Evolutionary conservation across 2,329 filamentous ascomycete genomes (phyloP).

Genomic region (Colletotrichum graminicola): DNA sequence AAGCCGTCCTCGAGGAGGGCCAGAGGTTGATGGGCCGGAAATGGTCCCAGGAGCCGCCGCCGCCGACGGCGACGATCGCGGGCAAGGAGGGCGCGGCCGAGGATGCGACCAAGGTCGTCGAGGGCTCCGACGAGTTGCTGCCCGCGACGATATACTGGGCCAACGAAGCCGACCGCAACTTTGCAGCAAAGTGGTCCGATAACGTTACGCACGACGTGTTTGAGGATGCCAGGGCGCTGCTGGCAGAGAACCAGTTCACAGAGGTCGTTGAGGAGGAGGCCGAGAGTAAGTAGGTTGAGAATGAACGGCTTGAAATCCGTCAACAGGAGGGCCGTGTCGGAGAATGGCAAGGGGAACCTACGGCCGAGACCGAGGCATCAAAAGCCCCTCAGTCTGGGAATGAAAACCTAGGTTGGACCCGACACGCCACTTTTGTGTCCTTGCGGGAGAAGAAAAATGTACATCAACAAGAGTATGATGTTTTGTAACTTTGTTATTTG

Average conservation of each 20-base stretch:
- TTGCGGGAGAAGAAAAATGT: conserved; percentile 8
- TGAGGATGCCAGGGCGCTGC: conserved; percentile 13
- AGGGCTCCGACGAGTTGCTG: conserved; percentile 48
- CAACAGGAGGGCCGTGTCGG: conserved; percentile 45
- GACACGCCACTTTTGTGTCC: neutral
- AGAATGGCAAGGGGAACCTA: conserved; percentile 33
- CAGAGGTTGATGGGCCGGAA: conserved; percentile 20
- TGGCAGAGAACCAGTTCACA: conserved; percentile 17
- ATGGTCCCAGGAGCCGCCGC: conserved; percentile 33
- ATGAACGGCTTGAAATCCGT: neutral
- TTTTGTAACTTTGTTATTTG: conserved; percentile 18
- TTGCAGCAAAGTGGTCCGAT: conserved; percentile 61
- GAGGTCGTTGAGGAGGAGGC: conserved; percentile 17
- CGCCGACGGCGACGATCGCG: neutral
- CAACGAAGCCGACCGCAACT: conserved; percentile 60
- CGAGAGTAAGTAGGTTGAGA: neutral
- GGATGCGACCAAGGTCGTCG: conserved; percentile 26
- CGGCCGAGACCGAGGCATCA: neutral
- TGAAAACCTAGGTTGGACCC: neutral
- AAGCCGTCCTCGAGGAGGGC: conserved; percentile 34
- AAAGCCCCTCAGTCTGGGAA: neutral
- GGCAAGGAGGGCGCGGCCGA: conserved; percentile 36
- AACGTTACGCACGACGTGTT: conserved; percentile 66
- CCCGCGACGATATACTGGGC: conserved; percentile 65
- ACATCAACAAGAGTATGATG: conserved; percentile 34